Percentiles rank a stretch among this genome's conserved stretches.
Conservation (phyloP, 768 basidiomycete species). For the Tricholoma sp. region DNA sequence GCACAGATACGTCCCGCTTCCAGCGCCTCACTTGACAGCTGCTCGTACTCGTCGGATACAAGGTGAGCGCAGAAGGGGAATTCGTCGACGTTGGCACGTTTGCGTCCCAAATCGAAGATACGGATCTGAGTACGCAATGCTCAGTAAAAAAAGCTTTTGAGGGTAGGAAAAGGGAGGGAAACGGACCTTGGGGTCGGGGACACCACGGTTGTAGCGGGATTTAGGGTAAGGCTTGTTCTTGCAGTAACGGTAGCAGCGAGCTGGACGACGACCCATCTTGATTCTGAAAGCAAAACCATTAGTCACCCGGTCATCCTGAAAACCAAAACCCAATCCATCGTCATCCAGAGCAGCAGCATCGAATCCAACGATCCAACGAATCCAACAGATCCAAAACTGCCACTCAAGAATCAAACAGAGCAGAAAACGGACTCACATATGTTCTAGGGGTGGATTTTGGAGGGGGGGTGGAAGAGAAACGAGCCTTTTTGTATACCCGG, state of each 20-base stretch:
- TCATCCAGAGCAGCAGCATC: neutral
- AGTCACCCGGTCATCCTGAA: neutral
- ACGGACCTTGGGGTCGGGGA: conserved; percentile 86
- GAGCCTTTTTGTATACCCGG: neutral
- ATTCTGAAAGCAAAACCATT: conserved; percentile 8
- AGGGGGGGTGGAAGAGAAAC: neutral
- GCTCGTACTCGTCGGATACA: conserved; percentile 98
- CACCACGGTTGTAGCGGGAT: conserved; percentile 96
- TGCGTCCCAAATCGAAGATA: conserved; percentile 94
- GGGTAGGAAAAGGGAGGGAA: neutral
- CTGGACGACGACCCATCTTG: conserved; percentile 94
- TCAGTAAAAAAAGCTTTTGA: neutral
- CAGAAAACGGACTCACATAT: neutral
- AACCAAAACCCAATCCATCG: neutral
- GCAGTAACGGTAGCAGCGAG: conserved; percentile 98
- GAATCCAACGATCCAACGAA: neutral
- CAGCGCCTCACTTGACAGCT: conserved; percentile 90
- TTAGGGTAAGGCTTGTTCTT: conserved; percentile 99
- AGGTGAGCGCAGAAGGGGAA: conserved; percentile 97
- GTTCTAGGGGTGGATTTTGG: neutral
- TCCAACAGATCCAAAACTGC: neutral
- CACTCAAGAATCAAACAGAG: neutral
- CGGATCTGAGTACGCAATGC: conserved; percentile 60
- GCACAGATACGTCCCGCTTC: conserved; percentile 99
- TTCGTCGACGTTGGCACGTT: conserved; percentile 94